These are phyloP conservation scores for Rhizoctonia solani DNA, from an alignment of 1,284 basidiomycete species.

Conservation along the genomic window DNA sequence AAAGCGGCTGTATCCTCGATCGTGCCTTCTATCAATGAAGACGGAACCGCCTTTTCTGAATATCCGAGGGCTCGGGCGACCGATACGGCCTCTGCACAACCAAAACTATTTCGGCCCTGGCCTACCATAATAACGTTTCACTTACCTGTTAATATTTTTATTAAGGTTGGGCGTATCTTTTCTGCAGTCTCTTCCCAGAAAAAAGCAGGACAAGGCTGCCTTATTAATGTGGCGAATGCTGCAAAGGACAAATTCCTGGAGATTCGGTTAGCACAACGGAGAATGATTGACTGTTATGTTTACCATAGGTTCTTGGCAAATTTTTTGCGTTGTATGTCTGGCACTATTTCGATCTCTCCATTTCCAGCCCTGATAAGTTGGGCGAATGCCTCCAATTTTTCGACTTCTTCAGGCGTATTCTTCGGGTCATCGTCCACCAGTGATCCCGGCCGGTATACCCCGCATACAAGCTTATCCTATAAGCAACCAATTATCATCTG, in stretches of 20 bases:
- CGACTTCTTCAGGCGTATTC: conserved; percentile 47
- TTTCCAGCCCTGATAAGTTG: conserved; percentile 56
- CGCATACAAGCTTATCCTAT: conserved; percentile 58
- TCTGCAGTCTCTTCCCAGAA: conserved; percentile 44
- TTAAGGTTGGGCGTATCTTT: conserved; percentile 41
- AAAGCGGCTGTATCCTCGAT: conserved; percentile 50
- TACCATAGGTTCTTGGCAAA: conserved; percentile 65
- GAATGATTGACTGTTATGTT: neutral
- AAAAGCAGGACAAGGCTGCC: conserved; percentile 56
- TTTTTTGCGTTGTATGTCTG: conserved; percentile 64
- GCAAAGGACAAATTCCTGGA: conserved; percentile 59
- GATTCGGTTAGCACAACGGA: neutral
- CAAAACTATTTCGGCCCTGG: conserved; percentile 51
- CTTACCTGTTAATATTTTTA: conserved; percentile 47
- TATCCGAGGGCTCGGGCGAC: conserved; percentile 51
- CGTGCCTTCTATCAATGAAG: conserved; percentile 49
- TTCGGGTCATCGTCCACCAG: conserved; percentile 43
- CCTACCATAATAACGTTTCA: conserved; percentile 45
- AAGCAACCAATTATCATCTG: neutral
- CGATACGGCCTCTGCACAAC: conserved; percentile 53
- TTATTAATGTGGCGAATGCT: conserved; percentile 56
- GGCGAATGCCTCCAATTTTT: conserved; percentile 47
- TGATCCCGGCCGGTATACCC: conserved; percentile 57
- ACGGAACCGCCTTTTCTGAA: conserved; percentile 48
- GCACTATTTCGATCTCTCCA: conserved; percentile 53